These are phyloP conservation scores for Crithidia sp. DNA, from an alignment of 208 protist species.

Conservation along the genomic window DNA sequence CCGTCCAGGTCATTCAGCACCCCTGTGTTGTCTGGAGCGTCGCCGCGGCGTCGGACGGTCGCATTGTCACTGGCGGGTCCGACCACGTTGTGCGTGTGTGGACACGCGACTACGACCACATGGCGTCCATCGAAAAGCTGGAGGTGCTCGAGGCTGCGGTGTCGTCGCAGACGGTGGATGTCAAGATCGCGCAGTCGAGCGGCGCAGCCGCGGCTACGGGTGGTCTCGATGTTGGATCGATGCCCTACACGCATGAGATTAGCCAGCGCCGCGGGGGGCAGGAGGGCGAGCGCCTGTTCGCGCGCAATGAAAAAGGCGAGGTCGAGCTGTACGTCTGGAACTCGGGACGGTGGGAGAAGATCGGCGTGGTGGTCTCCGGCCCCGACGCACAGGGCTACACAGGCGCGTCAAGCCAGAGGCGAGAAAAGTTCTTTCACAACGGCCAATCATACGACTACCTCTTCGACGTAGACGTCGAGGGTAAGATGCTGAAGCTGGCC, in stretches of 20 bases:
- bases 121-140: constrained; percentile 71
- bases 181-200: constrained; percentile 36
- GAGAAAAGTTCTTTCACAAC: constrained; percentile 77
- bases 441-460: constrained; percentile 95
- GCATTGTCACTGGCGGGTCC: constrained; percentile 72
- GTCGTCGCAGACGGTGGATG: constrained; percentile 65
- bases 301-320: constrained; percentile 59
- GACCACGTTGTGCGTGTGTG: constrained; percentile 93
- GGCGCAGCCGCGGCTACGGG: constrained; percentile 18
- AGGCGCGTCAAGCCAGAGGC: constrained; percentile 23
- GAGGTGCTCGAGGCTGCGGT: constrained; percentile 55
- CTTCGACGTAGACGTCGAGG: constrained; percentile 94
- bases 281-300: constrained; percentile 74
- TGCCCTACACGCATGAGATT: constrained; percentile 60
- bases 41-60: constrained; percentile 39
- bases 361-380: constrained; percentile 92
- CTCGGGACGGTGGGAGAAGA: constrained; percentile 80
- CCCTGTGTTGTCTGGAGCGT: constrained; percentile 93
- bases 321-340: constrained; percentile 87
- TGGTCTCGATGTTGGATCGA: constrained; percentile 37
- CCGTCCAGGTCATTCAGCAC: constrained; percentile 83
- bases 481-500: constrained; percentile 80
- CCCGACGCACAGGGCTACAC: constrained; percentile 45
- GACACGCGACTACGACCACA: constrained; percentile 57
- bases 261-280: constrained; percentile 28